Conservation (phyloP, 305 asterid genomes). For the Fraxinus velutina region DNA sequence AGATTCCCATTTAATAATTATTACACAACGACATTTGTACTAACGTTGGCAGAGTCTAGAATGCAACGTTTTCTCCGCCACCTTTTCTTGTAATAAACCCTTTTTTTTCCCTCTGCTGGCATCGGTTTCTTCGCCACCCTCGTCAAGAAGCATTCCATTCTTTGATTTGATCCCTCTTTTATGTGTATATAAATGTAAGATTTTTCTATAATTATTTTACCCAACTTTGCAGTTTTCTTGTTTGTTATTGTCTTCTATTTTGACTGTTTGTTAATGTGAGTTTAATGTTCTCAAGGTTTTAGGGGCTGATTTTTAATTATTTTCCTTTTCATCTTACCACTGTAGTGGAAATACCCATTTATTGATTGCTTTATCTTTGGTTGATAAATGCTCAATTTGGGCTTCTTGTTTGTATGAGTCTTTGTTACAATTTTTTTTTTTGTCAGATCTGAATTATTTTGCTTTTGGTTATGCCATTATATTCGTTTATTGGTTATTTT, state of each 20-base stretch:
- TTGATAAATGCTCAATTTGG: not conserved
- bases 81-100: constrained; percentile 38
- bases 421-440: not conserved
- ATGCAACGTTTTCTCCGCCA: constrained; percentile 40
- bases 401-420: not conserved
- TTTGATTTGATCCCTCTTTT: constrained; percentile 17
- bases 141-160: constrained; percentile 12
- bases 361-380: not conserved
- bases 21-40: not conserved
- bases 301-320: not conserved
- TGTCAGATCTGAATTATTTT: not conserved
- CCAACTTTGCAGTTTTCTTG: constrained; percentile 6
- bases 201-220: constrained; percentile 25
- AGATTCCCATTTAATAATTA: not conserved
- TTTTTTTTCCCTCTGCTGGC: constrained; percentile 5
- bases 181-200: constrained; percentile 35
- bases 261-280: constrained; percentile 15
- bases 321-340: not conserved
- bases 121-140: constrained; percentile 46
- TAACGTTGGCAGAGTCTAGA: constrained; percentile 2
- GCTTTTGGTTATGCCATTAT: not conserved
- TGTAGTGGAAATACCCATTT: not conserved
- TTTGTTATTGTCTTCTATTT: not conserved
- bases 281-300: constrained; percentile 7
- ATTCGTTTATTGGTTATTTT: not conserved